Percentiles rank a stretch among this genome's conserved stretches.
phyloP scores from a whole-genome alignment of 2,329 filamentous ascomycete species.

The Balansia obtecta region DNA sequence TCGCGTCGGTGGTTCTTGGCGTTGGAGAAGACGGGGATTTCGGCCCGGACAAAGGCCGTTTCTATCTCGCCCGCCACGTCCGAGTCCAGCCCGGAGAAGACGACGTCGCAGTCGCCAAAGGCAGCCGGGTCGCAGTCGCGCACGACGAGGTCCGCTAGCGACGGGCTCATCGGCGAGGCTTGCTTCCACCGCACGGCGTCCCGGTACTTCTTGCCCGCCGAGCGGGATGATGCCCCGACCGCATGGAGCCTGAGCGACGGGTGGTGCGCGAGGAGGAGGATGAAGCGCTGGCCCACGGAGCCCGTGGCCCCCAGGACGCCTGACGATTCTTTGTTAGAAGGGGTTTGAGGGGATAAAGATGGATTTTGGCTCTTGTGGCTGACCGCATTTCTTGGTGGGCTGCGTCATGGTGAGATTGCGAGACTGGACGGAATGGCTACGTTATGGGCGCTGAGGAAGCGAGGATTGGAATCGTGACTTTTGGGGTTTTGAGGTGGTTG shows the following conservation, averaged over 20 bases:
- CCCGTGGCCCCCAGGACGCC: constrained; percentile 84
- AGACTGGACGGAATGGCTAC: neutral
- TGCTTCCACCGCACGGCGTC: constrained; percentile 96
- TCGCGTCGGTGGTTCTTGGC: constrained; percentile 94
- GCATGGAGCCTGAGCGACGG: constrained; percentile 78
- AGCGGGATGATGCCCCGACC: constrained; percentile 78
- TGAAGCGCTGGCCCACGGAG: constrained; percentile 90
- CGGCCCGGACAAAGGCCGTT: constrained; percentile 78
- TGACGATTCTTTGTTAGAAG: constrained; percentile 15
- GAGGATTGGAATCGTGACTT: too few relatives aligned
- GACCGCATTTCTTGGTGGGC: constrained; percentile 45
- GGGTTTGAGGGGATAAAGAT: too few relatives aligned
- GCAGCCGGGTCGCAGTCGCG: constrained; percentile 72
- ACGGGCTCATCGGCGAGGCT: constrained; percentile 63
- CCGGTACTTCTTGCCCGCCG: constrained; percentile 86
- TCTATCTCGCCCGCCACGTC: constrained; percentile 85
- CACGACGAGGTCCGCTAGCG: constrained; percentile 65
- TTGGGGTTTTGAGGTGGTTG: too few relatives aligned
- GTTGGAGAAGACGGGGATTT: constrained; percentile 91
- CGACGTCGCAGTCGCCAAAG: constrained; percentile 81
- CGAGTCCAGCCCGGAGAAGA: constrained; percentile 86
- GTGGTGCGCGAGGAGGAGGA: constrained; percentile 79
- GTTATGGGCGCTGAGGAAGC: neutral
- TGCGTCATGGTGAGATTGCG: constrained; percentile 19
- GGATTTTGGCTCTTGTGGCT: too few relatives aligned